Percentiles rank a stretch among this genome's conserved stretches.
Conservation (phyloP, 345 rosid genomes). For the Eucalyptus decipiens region DNA sequence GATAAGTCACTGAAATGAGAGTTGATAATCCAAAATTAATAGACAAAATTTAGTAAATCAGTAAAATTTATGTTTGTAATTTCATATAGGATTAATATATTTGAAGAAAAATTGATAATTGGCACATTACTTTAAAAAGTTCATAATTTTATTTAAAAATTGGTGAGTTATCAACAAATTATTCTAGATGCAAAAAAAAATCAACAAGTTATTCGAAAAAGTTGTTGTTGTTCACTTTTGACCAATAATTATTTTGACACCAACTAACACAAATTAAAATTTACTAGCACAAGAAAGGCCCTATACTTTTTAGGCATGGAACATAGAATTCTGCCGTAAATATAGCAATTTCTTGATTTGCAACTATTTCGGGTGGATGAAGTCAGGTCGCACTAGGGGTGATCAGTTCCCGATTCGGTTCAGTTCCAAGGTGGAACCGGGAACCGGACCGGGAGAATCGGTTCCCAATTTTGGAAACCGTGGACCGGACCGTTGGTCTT, state of each 20-base stretch:
- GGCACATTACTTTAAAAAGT: neutral
- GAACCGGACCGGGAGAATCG: no score
- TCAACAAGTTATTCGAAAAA: no score
- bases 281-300: neutral
- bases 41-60: neutral
- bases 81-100: neutral
- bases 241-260: neutral
- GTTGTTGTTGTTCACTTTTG: neutral
- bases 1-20: neutral
- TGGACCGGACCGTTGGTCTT: no score
- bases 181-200: no score
- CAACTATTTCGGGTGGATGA: neutral
- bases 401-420: no score
- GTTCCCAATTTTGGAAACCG: no score
- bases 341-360: neutral
- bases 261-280: neutral
- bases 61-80: neutral
- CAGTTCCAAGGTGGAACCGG: no score
- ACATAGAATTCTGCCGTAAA: neutral
- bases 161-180: neutral
- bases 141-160: neutral
- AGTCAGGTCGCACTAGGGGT: no score
- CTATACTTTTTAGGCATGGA: neutral
- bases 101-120: neutral
- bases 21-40: neutral